Evolutionary conservation across 1,284 basidiomycete genomes (phyloP).

Genomic region (Cryptococcus hybrid): DNA sequence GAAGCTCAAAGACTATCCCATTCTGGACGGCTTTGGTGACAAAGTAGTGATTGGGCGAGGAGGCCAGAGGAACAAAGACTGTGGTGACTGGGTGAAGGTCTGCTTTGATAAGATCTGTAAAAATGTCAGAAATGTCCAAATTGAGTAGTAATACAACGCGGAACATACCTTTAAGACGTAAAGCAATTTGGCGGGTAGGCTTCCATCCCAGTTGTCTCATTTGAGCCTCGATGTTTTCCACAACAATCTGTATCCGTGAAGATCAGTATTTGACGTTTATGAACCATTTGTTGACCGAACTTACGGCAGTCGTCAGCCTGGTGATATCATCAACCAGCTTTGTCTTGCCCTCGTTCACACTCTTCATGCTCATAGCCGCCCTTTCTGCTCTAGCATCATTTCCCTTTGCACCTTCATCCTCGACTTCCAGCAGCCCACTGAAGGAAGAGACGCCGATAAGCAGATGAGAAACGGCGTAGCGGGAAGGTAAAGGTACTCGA

Average conservation of each 20-base stretch:
- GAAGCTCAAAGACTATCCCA: slow-evolving; percentile 38
- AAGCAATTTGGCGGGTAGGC: slow-evolving; percentile 33
- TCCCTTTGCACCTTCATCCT: slow-evolving; percentile 34
- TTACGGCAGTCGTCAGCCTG: slow-evolving; percentile 35
- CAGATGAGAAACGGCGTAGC: slow-evolving; percentile 18
- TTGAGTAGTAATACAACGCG: not conserved
- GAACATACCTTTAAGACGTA: slow-evolving; percentile 28
- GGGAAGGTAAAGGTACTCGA: slow-evolving; percentile 35
- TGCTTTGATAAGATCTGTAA: slow-evolving; percentile 34
- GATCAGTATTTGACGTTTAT: slow-evolving; percentile 19
- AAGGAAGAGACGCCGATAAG: slow-evolving; percentile 30
- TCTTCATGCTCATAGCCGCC: slow-evolving; percentile 25
- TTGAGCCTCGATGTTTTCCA: slow-evolving; percentile 41
- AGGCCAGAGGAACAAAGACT: slow-evolving; percentile 39
- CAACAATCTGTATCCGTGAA: not conserved
- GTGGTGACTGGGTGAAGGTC: slow-evolving; percentile 38
- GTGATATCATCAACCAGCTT: slow-evolving; percentile 36
- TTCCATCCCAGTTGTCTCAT: slow-evolving; percentile 37
- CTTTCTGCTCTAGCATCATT: slow-evolving; percentile 19
- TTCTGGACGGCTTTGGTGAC: slow-evolving; percentile 29
- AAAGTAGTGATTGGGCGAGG: slow-evolving; percentile 36
- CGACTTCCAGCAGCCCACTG: slow-evolving; percentile 41
- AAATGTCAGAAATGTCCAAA: not conserved
- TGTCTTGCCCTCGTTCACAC: slow-evolving; percentile 34
- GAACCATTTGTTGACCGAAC: not conserved